Conservation (phyloP, 768 basidiomycete genomes). For the Leucocoprinus leucothites region DNA sequence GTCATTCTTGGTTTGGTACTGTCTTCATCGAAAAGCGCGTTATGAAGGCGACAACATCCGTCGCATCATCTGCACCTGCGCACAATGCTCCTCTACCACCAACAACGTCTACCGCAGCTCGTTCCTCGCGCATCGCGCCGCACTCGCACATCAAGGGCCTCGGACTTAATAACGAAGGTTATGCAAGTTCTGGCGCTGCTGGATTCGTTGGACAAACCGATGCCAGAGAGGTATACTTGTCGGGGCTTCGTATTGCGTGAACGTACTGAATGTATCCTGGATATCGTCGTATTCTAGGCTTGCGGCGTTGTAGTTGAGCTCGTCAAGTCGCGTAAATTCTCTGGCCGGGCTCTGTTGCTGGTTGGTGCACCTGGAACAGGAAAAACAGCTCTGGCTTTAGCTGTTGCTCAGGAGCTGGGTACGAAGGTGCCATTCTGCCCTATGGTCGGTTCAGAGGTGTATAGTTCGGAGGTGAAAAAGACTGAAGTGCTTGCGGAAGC, state of each 20-base stretch:
- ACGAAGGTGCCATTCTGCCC: conserved; percentile 96
- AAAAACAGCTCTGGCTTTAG: conserved; percentile 96
- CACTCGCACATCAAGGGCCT: conserved; percentile 98
- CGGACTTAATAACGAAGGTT: conserved; percentile 82
- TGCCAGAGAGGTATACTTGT: conserved; percentile 75
- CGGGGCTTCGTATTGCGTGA: background rate
- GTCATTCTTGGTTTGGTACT: background rate
- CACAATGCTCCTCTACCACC: conserved; percentile 77
- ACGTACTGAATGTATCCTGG: background rate
- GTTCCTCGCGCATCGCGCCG: conserved; percentile 80
- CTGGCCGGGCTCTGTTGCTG: conserved; percentile 86
- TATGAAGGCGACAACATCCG: conserved; percentile 39
- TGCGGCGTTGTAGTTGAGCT: conserved; percentile 90
- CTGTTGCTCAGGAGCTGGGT: conserved; percentile 92
- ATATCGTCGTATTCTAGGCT: conserved; percentile 47
- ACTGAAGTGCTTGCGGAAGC: conserved; percentile 95
- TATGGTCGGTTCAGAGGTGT: conserved; percentile 98
- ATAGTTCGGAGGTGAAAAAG: conserved; percentile 97
- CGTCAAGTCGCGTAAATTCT: conserved; percentile 89
- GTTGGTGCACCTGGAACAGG: conserved; percentile 97
- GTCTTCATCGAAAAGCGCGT: background rate
- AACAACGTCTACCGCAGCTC: conserved; percentile 53
- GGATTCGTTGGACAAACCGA: conserved; percentile 91
- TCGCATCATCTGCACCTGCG: conserved; percentile 48
- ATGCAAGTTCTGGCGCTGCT: conserved; percentile 64